Evolutionary conservation across 2,329 filamentous ascomycete genomes (phyloP).

Genomic region (Aspergillus bombycis): DNA sequence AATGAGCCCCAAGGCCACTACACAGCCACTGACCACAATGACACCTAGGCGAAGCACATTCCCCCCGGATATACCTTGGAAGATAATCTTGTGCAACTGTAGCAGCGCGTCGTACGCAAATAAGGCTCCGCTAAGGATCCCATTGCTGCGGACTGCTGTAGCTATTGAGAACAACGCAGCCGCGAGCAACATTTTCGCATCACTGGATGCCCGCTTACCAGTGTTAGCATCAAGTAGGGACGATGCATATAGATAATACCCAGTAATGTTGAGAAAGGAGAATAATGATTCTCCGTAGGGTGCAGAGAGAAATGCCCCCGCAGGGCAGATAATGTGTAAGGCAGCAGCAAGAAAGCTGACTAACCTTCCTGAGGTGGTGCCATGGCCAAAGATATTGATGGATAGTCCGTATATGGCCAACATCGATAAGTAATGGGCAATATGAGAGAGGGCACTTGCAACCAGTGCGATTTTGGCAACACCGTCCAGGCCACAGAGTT

Average conservation of each 20-base stretch:
- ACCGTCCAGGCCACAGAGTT: slow-evolving; percentile 24
- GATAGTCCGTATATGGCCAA: slow-evolving; percentile 72
- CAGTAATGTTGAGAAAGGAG: slow-evolving; percentile 74
- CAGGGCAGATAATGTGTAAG: slow-evolving; percentile 83
- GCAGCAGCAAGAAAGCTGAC: slow-evolving; percentile 65
- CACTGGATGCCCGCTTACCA: slow-evolving; percentile 34
- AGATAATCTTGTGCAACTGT: slow-evolving; percentile 47
- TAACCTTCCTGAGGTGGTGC: slow-evolving; percentile 32
- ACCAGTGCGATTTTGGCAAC: slow-evolving; percentile 46
- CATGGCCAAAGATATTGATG: slow-evolving; percentile 53
- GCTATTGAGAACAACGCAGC: slow-evolving; percentile 73
- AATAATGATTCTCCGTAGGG: slow-evolving; percentile 83
- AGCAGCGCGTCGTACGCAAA: slow-evolving; percentile 66
- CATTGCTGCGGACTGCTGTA: slow-evolving; percentile 80
- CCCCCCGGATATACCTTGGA: slow-evolving; percentile 37
- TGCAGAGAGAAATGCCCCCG: slow-evolving; percentile 84
- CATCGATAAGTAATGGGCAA: slow-evolving; percentile 76
- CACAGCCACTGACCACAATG: slow-evolving; percentile 67
- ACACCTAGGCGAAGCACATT: slow-evolving; percentile 58
- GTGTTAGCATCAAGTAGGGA: slow-evolving; percentile 37
- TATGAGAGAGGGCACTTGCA: slow-evolving; percentile 69
- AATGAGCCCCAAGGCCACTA: slow-evolving; percentile 68
- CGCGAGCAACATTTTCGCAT: slow-evolving; percentile 61
- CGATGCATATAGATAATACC: slow-evolving; percentile 69
- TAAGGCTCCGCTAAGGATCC: slow-evolving; percentile 76